Percentiles rank a stretch among this genome's conserved stretches.
Evolutionary conservation across 768 basidiomycete genomes (phyloP).

Genomic region (Exidia glandulosa): DNA sequence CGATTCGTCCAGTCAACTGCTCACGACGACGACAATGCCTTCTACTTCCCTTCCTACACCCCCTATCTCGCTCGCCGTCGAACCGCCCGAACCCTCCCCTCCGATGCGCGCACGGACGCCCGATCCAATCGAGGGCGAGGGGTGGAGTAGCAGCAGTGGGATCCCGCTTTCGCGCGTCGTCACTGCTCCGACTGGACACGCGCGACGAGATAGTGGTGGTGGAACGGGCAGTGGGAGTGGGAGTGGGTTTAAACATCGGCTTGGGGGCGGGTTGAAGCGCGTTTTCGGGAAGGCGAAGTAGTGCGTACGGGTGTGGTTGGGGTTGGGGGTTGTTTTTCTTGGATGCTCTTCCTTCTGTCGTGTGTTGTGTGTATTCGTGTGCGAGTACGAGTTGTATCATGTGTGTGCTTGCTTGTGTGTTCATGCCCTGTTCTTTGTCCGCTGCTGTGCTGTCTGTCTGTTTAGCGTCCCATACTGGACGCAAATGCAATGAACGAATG

Average conservation of each 20-base stretch:
- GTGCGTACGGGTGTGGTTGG: not conserved
- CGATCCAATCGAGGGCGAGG: not conserved
- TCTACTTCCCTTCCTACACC: not conserved
- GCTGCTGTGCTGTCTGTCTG: no score
- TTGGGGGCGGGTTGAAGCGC: not conserved
- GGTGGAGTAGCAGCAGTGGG: not conserved
- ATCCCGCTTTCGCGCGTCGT: not conserved
- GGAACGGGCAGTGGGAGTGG: not conserved
- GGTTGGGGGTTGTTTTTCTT: not conserved
- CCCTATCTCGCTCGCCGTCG: not conserved
- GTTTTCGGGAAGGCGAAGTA: not conserved
- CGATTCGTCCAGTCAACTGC: no score
- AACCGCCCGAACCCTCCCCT: not conserved
- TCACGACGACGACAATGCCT: not conserved
- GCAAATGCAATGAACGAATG: no score
- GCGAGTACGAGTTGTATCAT: no score
- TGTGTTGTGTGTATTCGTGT: no score
- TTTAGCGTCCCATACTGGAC: no score
- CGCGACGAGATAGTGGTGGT: not conserved
- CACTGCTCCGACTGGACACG: not conserved
- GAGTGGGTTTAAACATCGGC: not conserved
- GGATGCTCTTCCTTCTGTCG: no score
- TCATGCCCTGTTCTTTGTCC: no score
- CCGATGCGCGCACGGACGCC: not conserved
- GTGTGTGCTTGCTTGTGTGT: no score